phyloP scores from a whole-genome alignment of 176 grass and related monocot genomes.

The Oryza rufipogon region DNA sequence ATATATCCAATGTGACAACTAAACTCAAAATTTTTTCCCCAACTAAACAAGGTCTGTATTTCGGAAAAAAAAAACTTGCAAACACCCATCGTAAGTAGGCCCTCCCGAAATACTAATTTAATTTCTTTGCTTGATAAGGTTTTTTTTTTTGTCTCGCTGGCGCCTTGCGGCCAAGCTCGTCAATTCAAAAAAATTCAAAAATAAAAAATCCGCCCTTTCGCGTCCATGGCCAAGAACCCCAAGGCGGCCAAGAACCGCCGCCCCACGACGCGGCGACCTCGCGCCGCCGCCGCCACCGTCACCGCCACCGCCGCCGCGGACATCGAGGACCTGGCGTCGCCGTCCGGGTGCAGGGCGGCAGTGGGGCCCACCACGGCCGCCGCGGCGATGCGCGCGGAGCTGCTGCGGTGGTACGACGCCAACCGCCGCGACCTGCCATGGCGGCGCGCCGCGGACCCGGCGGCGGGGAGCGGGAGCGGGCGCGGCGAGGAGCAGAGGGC shows the following conservation, averaged over 20 bases:
- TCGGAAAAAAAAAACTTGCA: too few species aligned
- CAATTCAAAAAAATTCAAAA: slow-evolving; percentile 14
- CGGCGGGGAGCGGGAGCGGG: not conserved
- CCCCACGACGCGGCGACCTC: not conserved
- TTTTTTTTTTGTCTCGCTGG: too few species aligned
- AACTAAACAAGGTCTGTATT: too few species aligned
- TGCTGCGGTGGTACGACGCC: slow-evolving; percentile 81
- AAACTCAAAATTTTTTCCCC: too few species aligned
- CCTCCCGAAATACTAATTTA: too few species aligned
- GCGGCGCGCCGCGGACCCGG: slow-evolving; percentile 39
- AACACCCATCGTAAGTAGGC: too few species aligned
- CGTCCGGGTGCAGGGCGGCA: slow-evolving; percentile 17
- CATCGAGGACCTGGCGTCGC: slow-evolving; percentile 56
- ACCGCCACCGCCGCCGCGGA: not conserved
- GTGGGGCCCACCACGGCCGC: slow-evolving; percentile 25
- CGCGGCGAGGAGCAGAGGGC: slow-evolving; percentile 58
- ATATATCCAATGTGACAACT: too few species aligned
- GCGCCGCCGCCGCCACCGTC: not conserved
- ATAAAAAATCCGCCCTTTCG: slow-evolving; percentile 12
- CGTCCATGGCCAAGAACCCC: slow-evolving; percentile 44
- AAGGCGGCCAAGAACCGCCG: slow-evolving; percentile 10
- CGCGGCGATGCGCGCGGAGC: slow-evolving; percentile 38
- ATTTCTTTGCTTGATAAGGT: too few species aligned
- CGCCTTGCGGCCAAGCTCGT: not conserved
- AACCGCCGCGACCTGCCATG: slow-evolving; percentile 78